Evolutionary conservation across 768 basidiomycete genomes (phyloP), one percentile per base, ranked within the genome.

Genomic region (Terana coerulea): DNA sequence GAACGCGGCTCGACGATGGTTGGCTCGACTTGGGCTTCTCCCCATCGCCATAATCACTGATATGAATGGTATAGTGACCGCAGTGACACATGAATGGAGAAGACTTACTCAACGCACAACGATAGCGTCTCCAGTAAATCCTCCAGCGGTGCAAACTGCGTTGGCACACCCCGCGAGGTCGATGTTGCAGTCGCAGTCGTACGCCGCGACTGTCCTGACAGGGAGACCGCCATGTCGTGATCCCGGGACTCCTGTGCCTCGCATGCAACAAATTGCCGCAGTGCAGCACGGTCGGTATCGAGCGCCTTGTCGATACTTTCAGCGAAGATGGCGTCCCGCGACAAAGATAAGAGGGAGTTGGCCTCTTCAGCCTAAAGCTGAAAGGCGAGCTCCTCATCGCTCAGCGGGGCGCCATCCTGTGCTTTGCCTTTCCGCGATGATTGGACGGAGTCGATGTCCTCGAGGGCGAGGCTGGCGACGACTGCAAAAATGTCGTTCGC

Each of bases 331-430:
- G 54, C 42, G 28, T 64, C 63, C 21, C 47, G 46, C 5, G 59
- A 43, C 29, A 56, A 28, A 7, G 24, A 22, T 14, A 62, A 54
- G 15, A 64, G 33, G 4, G 52, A 46, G 19, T 46, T 39, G 2
- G 62, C 58, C 34, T 68, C 67, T n/a, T 64, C 59, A 2, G 63
- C 62, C 45, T 57, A 65, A 1, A 66, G 48, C 31, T 61, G 46
- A 22, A 66, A 56, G 0, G 67, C 67, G 28, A 66, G 21, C 45
- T 64, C 59, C 34, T 64, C 64, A 43, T 68, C 67, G 10, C 54
- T 44, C n/a, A 34, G 39, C 14, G 52, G 37, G 5, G 26, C 33
- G 35, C 47, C 45, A 5, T 42, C 54, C 3, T 39, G 44, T 8
- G 25, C 30, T 45, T 62, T 63, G 41, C 60, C 61, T 40, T 59